Conservation (phyloP, 345 rosid genomes). For the Populus pruinosa region DNA sequence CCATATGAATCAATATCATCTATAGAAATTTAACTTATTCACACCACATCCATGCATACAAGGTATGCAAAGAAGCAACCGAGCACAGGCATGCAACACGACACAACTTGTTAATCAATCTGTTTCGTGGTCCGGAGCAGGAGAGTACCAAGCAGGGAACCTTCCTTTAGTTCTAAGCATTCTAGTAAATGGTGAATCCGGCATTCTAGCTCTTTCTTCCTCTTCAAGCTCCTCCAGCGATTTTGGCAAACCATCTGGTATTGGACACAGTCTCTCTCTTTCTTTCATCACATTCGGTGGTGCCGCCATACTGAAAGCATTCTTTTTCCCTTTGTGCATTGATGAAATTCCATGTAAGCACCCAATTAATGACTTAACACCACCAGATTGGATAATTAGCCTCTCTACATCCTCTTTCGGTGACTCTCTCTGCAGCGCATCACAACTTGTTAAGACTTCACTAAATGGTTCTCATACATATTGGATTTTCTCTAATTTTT, state of each 20-base stretch:
- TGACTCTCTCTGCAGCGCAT: constrained; percentile 39
- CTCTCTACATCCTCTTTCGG: constrained; percentile 65
- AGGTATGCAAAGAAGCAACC: neutral
- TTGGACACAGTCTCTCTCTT: constrained; percentile 34
- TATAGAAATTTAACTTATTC: neutral
- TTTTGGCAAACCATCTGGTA: constrained; percentile 84
- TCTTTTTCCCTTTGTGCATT: constrained; percentile 34
- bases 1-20: neutral
- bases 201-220: constrained; percentile 74
- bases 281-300: constrained; percentile 20
- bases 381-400: constrained; percentile 59
- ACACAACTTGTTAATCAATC: constrained; percentile 32
- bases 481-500: neutral
- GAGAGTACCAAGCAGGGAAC: constrained; percentile 77
- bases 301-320: constrained; percentile 18
- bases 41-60: neutral
- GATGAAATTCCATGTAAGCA: constrained; percentile 59
- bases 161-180: constrained; percentile 66
- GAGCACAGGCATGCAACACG: neutral
- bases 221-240: constrained; percentile 65
- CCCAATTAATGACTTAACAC: constrained; percentile 62
- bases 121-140: constrained; percentile 66
- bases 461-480: neutral
- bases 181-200: constrained; percentile 67
- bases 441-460: neutral